Base-by-base conservation (phyloP, 148 eudicot species). In the Amaranthus hypochondriacus region DNA sequence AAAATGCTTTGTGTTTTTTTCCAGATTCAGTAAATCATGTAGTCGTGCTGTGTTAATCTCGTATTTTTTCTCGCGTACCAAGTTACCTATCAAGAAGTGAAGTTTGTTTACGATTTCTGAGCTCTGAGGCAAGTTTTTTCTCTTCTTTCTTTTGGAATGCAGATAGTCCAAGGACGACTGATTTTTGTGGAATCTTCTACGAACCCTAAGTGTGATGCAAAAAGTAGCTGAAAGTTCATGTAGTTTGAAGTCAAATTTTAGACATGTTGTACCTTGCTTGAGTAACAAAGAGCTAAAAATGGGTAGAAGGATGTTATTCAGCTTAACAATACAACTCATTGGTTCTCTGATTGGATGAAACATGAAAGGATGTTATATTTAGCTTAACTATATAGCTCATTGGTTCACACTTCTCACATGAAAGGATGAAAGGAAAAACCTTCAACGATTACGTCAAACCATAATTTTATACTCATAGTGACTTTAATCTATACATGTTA, bases 91-190 rank as follows among this genome's bases (percentile, higher is more conserved):
- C 47, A 21, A 8, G 18, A 48, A 9, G 21, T 39, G 13, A 63
- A 49, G 70, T 63, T 62, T 12, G 54, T 7, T 48, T 62, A 58
- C 53, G 48, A 48, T 48, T 18, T 61, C 62, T 63, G 62, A 76
- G 60, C 52, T 47, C 47, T 11, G 39, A 28, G 39, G 39, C 39
- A 28, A 28, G 39, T 28, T 28, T 28, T 28, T 28, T 28, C 39
- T 28, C 39, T 75, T 21, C 28, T 21, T 5, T 72, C 43, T 9
- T 18, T 62, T 39, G 49, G 77, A 78, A 86, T 65, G 66, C 84
- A 91, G 92, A 83, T 91, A 57, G 81, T 89, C 15, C 42, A 68
- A 53, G 87, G 97, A 48, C 77, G 86, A 50, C 39, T 91, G 75
- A 84, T 89, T 57, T 84, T 89, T 70, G 93, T 89, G 39, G 90